A percentile compares a stretch with the other conserved stretches of the same genome.
Conservation (phyloP, 257 asterid species). For the Solanum lycopersicoides region DNA sequence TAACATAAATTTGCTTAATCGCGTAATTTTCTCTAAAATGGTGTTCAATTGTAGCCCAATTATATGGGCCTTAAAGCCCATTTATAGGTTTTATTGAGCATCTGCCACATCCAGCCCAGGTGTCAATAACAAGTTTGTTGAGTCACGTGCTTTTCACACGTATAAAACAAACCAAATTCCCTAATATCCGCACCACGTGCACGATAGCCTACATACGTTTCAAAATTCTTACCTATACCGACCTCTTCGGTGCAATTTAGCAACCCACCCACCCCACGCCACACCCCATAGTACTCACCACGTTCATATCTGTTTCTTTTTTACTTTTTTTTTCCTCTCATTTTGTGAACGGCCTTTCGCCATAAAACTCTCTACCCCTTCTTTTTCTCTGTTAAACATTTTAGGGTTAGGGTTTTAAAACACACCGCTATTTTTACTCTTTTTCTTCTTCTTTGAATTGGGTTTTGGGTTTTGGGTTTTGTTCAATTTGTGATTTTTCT, state of each 20-base stretch:
- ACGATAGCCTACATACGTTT: conserved; percentile 13
- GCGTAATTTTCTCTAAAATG: neutral
- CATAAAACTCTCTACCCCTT: conserved; percentile 8
- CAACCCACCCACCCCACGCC: conserved; percentile 7
- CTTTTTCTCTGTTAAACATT: neutral
- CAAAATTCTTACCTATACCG: conserved; percentile 1
- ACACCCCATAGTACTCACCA: neutral
- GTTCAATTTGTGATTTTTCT: neutral
- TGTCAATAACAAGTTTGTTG: neutral
- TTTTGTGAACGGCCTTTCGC: conserved; percentile 15
- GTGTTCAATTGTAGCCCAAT: neutral
- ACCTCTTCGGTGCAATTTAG: conserved; percentile 32
- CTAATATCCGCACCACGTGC: conserved; percentile 9
- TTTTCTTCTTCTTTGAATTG: neutral
- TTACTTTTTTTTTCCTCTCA: neutral
- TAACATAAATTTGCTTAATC: too few species aligned
- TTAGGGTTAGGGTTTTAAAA: conserved; percentile 35
- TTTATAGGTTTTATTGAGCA: neutral
- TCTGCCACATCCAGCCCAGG: neutral
- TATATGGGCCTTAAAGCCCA: neutral
- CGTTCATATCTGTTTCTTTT: conserved; percentile 15
- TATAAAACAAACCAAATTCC: neutral
- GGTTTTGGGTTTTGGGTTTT: conserved; percentile 21
- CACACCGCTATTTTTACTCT: neutral
- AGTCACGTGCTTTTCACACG: conserved; percentile 7